Evolutionary conservation across 2,329 filamentous ascomycete genomes (phyloP), one percentile per base, ranked within the genome.

Genomic region (Fusarium solani-melongenae): DNA sequence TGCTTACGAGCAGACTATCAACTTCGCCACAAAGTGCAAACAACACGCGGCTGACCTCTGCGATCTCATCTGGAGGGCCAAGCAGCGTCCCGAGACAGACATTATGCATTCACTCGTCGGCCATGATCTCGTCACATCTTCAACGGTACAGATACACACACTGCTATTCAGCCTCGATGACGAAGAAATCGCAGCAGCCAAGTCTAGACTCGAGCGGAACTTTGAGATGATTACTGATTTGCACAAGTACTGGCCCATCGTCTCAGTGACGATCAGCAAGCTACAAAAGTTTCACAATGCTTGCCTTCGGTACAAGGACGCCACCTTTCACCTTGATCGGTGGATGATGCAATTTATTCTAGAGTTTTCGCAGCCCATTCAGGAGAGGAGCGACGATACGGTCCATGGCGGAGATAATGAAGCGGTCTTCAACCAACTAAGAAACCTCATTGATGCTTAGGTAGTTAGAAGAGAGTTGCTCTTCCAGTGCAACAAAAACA

Each of bases 191-290:
- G 64, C 71, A 0, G 33, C 6, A 12, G 64, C 85, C 2, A 80
- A 81, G 33, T 67, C 64, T 11, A 79, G 81, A 9, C 78, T 87
- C 1, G 84, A 85, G 69, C 78, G 78, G 22, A 87, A 87, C 64
- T 87, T 87, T 64, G 78, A 83, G 67, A 83, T 84, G 20, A 74
- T 87, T n/a, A 81, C 82, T 1, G 74, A 80, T 7, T 70, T 88
- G 36, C 76, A 83, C 34, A 77, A 73, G 3, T 84, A 82, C 62
- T 87, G 85, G 85, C 82, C 84, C 0, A 62, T 49, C 31, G 38
- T 70, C 8, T 44, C 61, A 2, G 58, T 56, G 12, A 67, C 67
- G 2, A 56, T 70, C 29, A 61, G 44, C 24, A 49, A 60, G 4
- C 51, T 72, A 2, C 22, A 67, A 15, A 49, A 62, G 17, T 72